Evolutionary conservation across 2,329 filamentous ascomycete genomes (phyloP).

Genomic region (Alternaria hordeiaustralica): DNA sequence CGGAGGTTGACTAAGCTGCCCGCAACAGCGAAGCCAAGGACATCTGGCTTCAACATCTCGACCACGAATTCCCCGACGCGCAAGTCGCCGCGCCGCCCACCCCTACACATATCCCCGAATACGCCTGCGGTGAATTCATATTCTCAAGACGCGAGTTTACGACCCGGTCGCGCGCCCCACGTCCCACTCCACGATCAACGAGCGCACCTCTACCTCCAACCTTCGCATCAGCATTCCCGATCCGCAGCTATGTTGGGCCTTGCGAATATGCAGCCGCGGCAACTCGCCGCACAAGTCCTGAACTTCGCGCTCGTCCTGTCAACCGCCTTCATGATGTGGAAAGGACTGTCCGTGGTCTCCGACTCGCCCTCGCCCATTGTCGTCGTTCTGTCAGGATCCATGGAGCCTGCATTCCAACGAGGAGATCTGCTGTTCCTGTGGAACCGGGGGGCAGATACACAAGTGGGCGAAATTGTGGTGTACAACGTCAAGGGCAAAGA

Average conservation of each 20-base stretch:
- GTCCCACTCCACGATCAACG: not conserved
- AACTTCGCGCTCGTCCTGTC: constrained; percentile 91
- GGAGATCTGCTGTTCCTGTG: constrained; percentile 79
- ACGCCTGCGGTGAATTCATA: not conserved
- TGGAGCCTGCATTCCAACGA: constrained; percentile 83
- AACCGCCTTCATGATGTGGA: constrained; percentile 92
- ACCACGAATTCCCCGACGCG: constrained; percentile 19
- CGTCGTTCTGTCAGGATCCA: constrained; percentile 82
- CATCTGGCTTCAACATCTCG: constrained; percentile 40
- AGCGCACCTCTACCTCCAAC: not conserved
- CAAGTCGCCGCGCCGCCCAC: constrained; percentile 1
- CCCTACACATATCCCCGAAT: not conserved
- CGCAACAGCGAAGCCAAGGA: constrained; percentile 30
- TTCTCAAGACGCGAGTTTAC: not conserved
- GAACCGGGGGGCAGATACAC: constrained; percentile 70
- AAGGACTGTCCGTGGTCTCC: constrained; percentile 79
- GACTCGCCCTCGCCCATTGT: constrained; percentile 74
- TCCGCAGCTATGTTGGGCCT: constrained; percentile 54
- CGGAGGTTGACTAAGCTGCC: constrained; percentile 30
- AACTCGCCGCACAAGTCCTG: constrained; percentile 79
- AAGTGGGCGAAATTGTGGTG: constrained; percentile 76
- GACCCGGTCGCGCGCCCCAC: not conserved
- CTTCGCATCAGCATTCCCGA: constrained; percentile 2
- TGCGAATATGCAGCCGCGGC: constrained; percentile 73
- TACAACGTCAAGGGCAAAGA: constrained; percentile 92